Conservation (phyloP, 2,329 filamentous ascomycete genomes). For the Hirsutella thompsonii region DNA sequence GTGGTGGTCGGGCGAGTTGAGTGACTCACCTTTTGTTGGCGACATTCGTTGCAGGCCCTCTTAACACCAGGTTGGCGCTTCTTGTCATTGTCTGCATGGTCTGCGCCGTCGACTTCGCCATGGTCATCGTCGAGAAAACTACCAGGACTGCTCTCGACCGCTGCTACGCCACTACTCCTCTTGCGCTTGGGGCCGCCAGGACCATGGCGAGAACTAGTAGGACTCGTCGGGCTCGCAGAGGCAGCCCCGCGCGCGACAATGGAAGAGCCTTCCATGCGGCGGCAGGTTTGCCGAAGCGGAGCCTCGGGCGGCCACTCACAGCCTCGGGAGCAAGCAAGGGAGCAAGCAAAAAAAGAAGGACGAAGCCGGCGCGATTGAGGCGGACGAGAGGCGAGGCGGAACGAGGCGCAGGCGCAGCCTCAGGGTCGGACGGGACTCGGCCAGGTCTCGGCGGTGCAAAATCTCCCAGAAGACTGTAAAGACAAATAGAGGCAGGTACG, state of each 20-base stretch:
- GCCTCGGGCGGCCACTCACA: not conserved
- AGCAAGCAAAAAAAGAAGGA: not conserved
- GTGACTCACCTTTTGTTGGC: slow-evolving; percentile 64
- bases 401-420: no score
- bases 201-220: slow-evolving; percentile 37
- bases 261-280: slow-evolving; percentile 35
- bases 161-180: slow-evolving; percentile 35
- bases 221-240: slow-evolving; percentile 41
- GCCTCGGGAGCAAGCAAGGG: not conserved
- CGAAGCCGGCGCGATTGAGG: not conserved
- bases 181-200: slow-evolving; percentile 44
- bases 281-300: slow-evolving; percentile 8
- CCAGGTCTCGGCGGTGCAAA: not conserved
- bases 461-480: no score
- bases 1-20: not conserved
- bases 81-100: slow-evolving; percentile 40
- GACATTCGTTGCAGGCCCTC: slow-evolving; percentile 73
- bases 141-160: slow-evolving; percentile 47
- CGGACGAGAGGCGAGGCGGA: not conserved
- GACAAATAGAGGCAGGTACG: not conserved
- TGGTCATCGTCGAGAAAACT: slow-evolving; percentile 38
- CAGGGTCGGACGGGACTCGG: no score
- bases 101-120: slow-evolving; percentile 29
- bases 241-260: slow-evolving; percentile 32
- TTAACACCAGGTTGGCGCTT: slow-evolving; percentile 59